Evolutionary conservation across 148 eudicot species (phyloP).

Genomic region (Camellia lanceoleosa): DNA sequence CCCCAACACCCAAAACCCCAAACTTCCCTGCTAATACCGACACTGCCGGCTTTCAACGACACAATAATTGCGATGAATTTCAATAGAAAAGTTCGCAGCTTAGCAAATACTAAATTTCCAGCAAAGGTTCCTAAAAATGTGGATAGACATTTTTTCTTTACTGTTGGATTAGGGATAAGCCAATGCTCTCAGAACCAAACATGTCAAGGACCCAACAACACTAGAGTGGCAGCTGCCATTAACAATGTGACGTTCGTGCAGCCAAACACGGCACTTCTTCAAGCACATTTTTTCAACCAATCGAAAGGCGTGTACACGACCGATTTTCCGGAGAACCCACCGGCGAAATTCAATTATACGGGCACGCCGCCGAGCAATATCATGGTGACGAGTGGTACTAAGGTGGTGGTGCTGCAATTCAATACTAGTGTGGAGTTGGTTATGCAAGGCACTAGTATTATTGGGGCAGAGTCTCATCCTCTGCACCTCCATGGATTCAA

Average conservation of each 20-base stretch:
- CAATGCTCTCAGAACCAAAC: slow-evolving; percentile 30
- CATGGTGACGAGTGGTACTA: slow-evolving; percentile 43
- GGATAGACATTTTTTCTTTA: slow-evolving; percentile 26
- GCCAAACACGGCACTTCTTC: slow-evolving; percentile 56
- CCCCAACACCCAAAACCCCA: not conserved
- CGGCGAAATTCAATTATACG: slow-evolving; percentile 50
- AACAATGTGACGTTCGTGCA: slow-evolving; percentile 63
- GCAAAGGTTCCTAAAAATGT: slow-evolving; percentile 29
- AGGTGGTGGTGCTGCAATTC: slow-evolving; percentile 44
- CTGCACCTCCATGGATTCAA: slow-evolving; percentile 70
- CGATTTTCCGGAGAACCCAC: slow-evolving; percentile 49
- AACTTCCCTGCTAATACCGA: slow-evolving; percentile 16
- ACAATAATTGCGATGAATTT: slow-evolving; percentile 22
- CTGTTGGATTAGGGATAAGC: slow-evolving; percentile 26
- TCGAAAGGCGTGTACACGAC: slow-evolving; percentile 46
- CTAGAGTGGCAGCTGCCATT: slow-evolving; percentile 47
- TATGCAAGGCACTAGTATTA: slow-evolving; percentile 63
- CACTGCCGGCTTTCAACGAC: slow-evolving; percentile 22
- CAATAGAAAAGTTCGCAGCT: slow-evolving; percentile 21
- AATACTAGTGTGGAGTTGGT: slow-evolving; percentile 61
- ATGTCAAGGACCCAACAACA: slow-evolving; percentile 60
- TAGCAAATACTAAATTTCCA: slow-evolving; percentile 23
- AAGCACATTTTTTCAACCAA: slow-evolving; percentile 42
- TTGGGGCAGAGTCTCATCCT: slow-evolving; percentile 64
- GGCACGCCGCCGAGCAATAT: slow-evolving; percentile 58